Evolutionary conservation across 2,329 filamentous ascomycete species (phyloP), one percentile per base, ranked within the genome.

Genomic region (Ophiostoma australiae): DNA sequence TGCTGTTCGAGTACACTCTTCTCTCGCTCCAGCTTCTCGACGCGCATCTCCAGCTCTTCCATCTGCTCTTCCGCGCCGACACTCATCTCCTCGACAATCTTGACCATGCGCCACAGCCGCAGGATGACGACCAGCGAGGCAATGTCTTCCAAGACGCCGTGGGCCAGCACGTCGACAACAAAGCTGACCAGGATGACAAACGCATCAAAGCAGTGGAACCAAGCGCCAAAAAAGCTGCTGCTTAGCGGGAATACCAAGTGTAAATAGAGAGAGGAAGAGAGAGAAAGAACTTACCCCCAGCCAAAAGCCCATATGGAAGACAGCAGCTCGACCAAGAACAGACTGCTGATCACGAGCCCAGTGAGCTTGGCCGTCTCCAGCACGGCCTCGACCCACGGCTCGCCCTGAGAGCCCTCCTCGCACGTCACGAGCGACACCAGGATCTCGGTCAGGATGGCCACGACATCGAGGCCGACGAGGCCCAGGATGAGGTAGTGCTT

Each of bases 41-140:
- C 80, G 70, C 82, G 79, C 69, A 82, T 78, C 73, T 86, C 81
- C 55, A 90, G 78, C 11, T 83, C 82, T 73, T 89, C 87, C 80
- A 88, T 85, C 76, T 87, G 82, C 78, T 91, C 88, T 48, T 85
- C 80, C 1, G 88, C 87, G 10, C 87, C 88, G 7, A 89, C 83
- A 39, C 85, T 85, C 73, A 91, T 82, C 78, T 91, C 89, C 76
- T 91, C 88, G 7, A 90, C 86, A 69, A 91, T 89, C 80, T 91
- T 90, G 77, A 90, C 86, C 65, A 91, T 84, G 20, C 90, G 84
- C 86, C 89, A 91, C 3, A 91, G 81, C 70, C 89, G 86, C 65
- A 91, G 80, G 4, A 90, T 82, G 37, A 91, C 83, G 68, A 91
- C 84, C n/a, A 91, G 80, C 0, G 87, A 90, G 0, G 85, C 87